Evolutionary conservation across 106 monocot species (phyloP), one percentile per base, ranked within the genome.

Genomic region (Hemerocallis citrina): DNA sequence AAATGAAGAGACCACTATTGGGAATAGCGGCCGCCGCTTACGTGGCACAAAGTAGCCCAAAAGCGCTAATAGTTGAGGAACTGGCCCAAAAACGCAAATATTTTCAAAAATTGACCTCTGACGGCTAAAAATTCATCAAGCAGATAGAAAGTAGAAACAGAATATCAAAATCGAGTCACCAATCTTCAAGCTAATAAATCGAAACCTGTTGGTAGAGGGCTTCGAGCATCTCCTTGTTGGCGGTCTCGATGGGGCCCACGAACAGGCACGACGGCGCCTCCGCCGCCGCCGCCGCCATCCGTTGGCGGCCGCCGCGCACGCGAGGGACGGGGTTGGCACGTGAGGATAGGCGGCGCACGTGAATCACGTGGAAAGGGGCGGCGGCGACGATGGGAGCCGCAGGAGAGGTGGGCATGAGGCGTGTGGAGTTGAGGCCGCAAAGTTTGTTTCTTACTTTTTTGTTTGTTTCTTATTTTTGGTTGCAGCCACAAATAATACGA

Each of bases 151-250:
- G n/a, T n/a, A n/a, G n/a, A n/a, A n/a, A n/a, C 14, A 28, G 12
- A 59, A 2, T 23, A 36, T 19, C 11, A 30, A 47, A 11, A n/a
- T 62, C 16, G n/a, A n/a, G n/a, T n/a, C n/a, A n/a, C n/a, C 15
- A 31, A 48, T 48, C n/a, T 46, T 57, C 6, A n/a, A 31, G 5
- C 15, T 0, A 52, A 13, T 1, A 52, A n/a, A 55, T 11, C 12
- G 43, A 17, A 10, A 86, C 95, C 81, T 95, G 95, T 1, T 72
- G 83, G 61, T 95, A 95, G 39, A 95, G 81, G 52, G 95, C 95
- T 84, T 95, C 95, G 35, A 95, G 89, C 80, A 34, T 86, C 75
- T 95, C 95, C 74, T 86, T 75, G 66, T 86, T 95, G 55, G 95
- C 95, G 34, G 75, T 78, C 11, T 95, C 95, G 65, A 95, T 68